Base-by-base conservation (phyloP, 1,139 yeast species). In the Yamadazyma friedrichii region DNA sequence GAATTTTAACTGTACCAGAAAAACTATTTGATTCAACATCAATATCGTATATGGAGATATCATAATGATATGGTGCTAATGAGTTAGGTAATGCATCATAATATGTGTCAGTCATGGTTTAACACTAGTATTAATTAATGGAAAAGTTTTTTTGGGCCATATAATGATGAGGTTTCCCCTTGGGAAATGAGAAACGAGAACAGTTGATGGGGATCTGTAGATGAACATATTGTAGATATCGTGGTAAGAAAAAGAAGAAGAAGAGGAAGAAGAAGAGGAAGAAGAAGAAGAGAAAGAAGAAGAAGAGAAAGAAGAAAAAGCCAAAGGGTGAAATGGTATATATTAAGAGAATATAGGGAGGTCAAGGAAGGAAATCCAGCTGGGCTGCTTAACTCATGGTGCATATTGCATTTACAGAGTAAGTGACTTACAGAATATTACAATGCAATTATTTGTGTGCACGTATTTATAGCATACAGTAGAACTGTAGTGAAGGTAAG, bases 1-100 rank as follows among this genome's bases (percentile, higher is more conserved):
- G 55, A 40, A 77, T 71, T 12, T 45, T 49, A 4, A 73, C 76
- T 3, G 43, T 46, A n/a, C 82, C 82, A 4, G 53, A 51, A 52
- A 69, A 78, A 2, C 69, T 55, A 38, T 65, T 62, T 2, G 49
- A 49, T 1, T 41, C 49, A 13, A 61, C 51, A 49, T 76, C 65
- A 25, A 76, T 66, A 43, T 62, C 61, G 33, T 43, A 54, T 25
- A 76, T 56, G 4, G 68, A 59, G 12, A 78, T 47, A 31, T 67
- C 66, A 48, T 78, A 78, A 52, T 74, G 74, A 5, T 47, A 36
- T 2, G 83, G 82, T 36, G 56, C 55, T 45, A 76, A 62, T 15
- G 53, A 42, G 4, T 61, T 44, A 4, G 82, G 81, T 40, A 78
- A 61, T 2, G 78, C 75, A 48, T 76, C 76, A 43, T 62, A 62